phyloP scores from a whole-genome alignment of 768 basidiomycete genomes.

The Cubamyces lactineus region DNA sequence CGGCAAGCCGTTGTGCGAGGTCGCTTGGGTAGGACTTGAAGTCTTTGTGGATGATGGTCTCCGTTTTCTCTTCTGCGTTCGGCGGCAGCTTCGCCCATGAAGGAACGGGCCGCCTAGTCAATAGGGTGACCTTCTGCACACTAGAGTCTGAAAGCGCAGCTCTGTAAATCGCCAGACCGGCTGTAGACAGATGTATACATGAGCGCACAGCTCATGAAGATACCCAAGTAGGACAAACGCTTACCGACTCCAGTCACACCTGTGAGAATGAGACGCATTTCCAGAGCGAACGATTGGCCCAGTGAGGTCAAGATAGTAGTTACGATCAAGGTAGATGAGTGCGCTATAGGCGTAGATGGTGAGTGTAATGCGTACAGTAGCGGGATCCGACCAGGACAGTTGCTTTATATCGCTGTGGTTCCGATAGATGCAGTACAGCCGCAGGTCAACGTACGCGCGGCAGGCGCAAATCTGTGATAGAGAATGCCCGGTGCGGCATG shows the following conservation, averaged over 20 bases:
- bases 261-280: slow-evolving; percentile 37
- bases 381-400: too few relatives aligned
- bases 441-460: too few relatives aligned
- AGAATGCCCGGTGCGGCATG: too few relatives aligned
- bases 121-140: slow-evolving; percentile 37
- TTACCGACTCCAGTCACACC: slow-evolving; percentile 41
- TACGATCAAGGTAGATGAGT: too few relatives aligned
- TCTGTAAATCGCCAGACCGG: slow-evolving; percentile 40
- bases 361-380: too few relatives aligned
- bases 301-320: too few relatives aligned
- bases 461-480: too few relatives aligned
- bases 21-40: slow-evolving; percentile 38
- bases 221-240: slow-evolving; percentile 1
- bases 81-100: slow-evolving; percentile 36
- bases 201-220: background rate
- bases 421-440: too few relatives aligned
- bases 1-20: slow-evolving; percentile 35
- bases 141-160: slow-evolving; percentile 36
- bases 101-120: slow-evolving; percentile 39
- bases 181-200: slow-evolving; percentile 20
- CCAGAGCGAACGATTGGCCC: background rate
- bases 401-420: too few relatives aligned
- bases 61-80: slow-evolving; percentile 35
- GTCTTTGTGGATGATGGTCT: slow-evolving; percentile 38
- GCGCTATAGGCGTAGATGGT: too few relatives aligned